Evolutionary conservation across 1,284 basidiomycete genomes (phyloP).

Genomic region (Bjerkandera adusta): DNA sequence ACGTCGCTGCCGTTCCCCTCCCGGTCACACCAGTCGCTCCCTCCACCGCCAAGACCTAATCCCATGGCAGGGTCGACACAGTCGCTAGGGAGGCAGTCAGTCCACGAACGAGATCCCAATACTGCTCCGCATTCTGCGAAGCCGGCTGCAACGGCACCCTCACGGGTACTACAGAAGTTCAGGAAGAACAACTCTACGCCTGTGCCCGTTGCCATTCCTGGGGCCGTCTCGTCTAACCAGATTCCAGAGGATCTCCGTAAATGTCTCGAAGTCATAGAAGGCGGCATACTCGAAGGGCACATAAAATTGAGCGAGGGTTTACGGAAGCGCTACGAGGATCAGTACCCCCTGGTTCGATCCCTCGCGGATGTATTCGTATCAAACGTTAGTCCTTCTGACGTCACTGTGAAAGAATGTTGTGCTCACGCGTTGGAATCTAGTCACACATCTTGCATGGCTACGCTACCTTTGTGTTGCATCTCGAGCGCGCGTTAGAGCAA

Average conservation of each 20-base stretch:
- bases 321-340: constrained; percentile 86
- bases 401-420: constrained; percentile 6
- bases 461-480: constrained; percentile 86
- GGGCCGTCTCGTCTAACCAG: constrained; percentile 65
- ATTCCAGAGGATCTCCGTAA: constrained; percentile 84
- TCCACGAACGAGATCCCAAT: constrained; percentile 42
- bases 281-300: constrained; percentile 85
- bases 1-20: constrained; percentile 69
- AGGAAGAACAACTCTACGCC: constrained; percentile 56
- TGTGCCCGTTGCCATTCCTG: constrained; percentile 41
- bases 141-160: constrained; percentile 36
- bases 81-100: constrained; percentile 64
- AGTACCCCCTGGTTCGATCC: constrained; percentile 88
- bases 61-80: constrained; percentile 59
- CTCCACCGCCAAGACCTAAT: constrained; percentile 59
- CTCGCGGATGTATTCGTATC: constrained; percentile 92
- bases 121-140: constrained; percentile 28
- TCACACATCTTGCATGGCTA: constrained; percentile 91
- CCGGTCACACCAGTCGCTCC: constrained; percentile 78
- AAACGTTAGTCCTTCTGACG: constrained; percentile 60
- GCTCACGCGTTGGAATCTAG: constrained; percentile 38
- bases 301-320: constrained; percentile 78
- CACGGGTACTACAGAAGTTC: constrained; percentile 61
- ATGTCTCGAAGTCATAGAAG: constrained; percentile 83
- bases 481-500: constrained; percentile 86